These are phyloP conservation scores for Stephania cephalantha DNA, from an alignment of 164 flowering plant species.

Conservation along the genomic window DNA sequence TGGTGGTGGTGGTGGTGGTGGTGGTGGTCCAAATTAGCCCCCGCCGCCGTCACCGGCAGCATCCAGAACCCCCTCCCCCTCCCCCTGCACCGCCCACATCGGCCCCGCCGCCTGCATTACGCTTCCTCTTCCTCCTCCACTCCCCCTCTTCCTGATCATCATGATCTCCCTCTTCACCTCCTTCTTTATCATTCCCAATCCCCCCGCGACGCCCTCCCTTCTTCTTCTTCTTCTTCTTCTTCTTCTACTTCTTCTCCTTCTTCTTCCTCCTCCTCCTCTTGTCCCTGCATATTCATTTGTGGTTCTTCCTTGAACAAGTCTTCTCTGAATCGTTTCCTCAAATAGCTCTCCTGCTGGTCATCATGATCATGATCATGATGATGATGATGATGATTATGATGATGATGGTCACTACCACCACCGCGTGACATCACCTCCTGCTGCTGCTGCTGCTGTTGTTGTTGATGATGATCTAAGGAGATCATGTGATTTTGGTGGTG, in stretches of 20 bases:
- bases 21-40: background rate
- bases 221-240: background rate
- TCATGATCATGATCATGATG: too few species aligned
- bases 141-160: slow-evolving; percentile 8
- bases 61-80: slow-evolving; percentile 44
- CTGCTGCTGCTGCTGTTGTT: slow-evolving; percentile 7
- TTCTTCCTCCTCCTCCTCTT: background rate
- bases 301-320: slow-evolving; percentile 70
- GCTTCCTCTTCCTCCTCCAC: background rate
- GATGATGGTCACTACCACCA: slow-evolving; percentile 18
- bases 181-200: too few species aligned
- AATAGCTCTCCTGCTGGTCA: slow-evolving; percentile 25
- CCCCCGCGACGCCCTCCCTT: too few species aligned
- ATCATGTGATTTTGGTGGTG: slow-evolving; percentile 27
- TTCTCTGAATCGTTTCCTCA: slow-evolving; percentile 61
- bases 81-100: slow-evolving; percentile 65
- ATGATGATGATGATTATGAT: too few species aligned
- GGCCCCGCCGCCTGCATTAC: slow-evolving; percentile 40
- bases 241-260: slow-evolving; percentile 3
- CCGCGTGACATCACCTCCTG: slow-evolving; percentile 35
- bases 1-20: too few species aligned
- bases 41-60: slow-evolving; percentile 40
- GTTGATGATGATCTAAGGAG: slow-evolving; percentile 11
- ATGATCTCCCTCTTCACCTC: too few species aligned
- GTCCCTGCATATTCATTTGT: slow-evolving; percentile 1